phyloP scores from a whole-genome alignment of 75 land plant genomes.

The Pinus tabuliformis region DNA sequence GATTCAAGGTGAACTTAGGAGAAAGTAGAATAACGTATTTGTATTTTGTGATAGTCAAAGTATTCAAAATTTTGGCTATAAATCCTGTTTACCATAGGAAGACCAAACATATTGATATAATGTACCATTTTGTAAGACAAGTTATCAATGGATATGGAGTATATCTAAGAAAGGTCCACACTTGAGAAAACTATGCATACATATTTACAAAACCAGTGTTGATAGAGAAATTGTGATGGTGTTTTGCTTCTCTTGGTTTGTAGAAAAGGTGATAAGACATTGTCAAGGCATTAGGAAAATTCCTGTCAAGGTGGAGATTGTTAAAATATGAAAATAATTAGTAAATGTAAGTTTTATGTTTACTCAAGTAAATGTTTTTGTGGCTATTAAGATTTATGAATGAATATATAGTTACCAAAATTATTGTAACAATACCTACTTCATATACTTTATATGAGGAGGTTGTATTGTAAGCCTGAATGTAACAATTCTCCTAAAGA shows the following conservation, averaged over 20 bases:
- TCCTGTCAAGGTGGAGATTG: neutral
- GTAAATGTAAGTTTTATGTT: too few species aligned
- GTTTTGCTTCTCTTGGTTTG: neutral
- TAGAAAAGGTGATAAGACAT: neutral
- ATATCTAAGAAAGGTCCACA: neutral
- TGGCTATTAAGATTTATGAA: too few species aligned
- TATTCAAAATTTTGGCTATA: neutral
- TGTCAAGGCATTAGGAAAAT: neutral
- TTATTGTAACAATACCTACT: too few species aligned
- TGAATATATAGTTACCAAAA: too few species aligned
- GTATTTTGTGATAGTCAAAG: neutral
- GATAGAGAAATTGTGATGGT: neutral
- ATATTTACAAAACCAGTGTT: neutral
- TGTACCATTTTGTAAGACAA: neutral
- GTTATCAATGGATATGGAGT: neutral
- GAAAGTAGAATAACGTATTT: neutral
- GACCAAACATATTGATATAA: neutral
- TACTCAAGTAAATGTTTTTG: too few species aligned
- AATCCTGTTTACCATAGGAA: neutral
- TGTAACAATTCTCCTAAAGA: too few species aligned
- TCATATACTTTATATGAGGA: too few species aligned
- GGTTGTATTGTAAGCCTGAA: too few species aligned
- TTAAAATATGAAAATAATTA: neutral
- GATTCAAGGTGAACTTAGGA: neutral
- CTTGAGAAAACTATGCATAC: neutral